Conservation (phyloP, 768 basidiomycete genomes). For the Phaeolepiota aurea region DNA sequence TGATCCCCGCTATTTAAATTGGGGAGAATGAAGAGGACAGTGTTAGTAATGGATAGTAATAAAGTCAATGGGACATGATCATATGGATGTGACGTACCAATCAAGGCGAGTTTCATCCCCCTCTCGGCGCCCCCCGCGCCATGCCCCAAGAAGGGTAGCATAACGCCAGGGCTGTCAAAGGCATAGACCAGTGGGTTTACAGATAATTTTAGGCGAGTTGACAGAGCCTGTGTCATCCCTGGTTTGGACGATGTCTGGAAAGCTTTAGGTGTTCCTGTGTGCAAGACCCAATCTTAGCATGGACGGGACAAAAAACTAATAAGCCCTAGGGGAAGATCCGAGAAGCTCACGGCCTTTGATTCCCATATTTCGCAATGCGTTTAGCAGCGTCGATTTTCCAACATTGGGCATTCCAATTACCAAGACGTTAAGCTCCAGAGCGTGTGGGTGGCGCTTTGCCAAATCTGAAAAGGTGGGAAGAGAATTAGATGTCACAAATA, state of each 20-base stretch:
- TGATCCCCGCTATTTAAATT: conserved; percentile 71
- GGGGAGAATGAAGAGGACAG: conserved; percentile 10
- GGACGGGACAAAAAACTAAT: conserved; percentile 1
- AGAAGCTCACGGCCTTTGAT: conserved; percentile 71
- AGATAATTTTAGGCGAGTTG: conserved; percentile 81
- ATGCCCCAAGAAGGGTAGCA: conserved; percentile 89
- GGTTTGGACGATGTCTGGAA: conserved; percentile 84
- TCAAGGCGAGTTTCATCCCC: conserved; percentile 88
- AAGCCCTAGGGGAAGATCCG: conserved; percentile 6
- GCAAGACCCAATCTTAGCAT: neutral
- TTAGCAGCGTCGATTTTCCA: conserved; percentile 92
- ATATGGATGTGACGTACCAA: conserved; percentile 53
- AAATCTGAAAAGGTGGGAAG: conserved; percentile 36
- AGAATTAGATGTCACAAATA: neutral
- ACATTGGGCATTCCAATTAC: conserved; percentile 99
- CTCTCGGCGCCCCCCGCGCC: conserved; percentile 84
- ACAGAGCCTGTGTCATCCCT: conserved; percentile 83
- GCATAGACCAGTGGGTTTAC: conserved; percentile 82
- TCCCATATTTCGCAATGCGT: conserved; percentile 81
- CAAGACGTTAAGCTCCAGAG: conserved; percentile 77
- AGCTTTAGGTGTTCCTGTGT: conserved; percentile 73
- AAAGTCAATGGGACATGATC: neutral
- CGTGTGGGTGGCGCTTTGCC: conserved; percentile 59
- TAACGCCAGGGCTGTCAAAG: conserved; percentile 93
- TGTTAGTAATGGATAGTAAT: conserved; percentile 1